phyloP scores from a whole-genome alignment of 129 eudicot genomes.

The Saussurea involucrata region DNA sequence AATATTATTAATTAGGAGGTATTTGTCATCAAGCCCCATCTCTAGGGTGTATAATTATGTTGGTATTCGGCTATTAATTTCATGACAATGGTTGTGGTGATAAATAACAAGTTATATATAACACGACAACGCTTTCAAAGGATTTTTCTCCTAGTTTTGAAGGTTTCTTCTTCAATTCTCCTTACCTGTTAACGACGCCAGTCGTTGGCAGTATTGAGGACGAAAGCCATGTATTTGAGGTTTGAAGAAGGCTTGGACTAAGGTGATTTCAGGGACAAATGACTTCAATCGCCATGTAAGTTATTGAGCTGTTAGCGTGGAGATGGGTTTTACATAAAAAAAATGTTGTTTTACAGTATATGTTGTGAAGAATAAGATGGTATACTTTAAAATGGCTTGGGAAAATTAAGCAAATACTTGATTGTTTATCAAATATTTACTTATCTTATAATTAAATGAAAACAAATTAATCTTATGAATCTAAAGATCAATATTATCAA shows the following conservation, averaged over 20 bases:
- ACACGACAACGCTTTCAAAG: background rate
- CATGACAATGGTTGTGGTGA: too few species aligned
- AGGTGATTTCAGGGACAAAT: background rate
- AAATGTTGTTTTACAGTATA: background rate
- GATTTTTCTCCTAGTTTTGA: background rate
- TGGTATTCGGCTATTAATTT: too few species aligned
- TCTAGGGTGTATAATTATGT: too few species aligned
- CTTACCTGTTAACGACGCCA: background rate
- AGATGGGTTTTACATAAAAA: background rate
- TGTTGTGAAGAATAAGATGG: background rate
- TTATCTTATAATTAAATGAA: too few species aligned
- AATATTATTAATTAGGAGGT: too few species aligned
- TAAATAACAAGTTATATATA: background rate
- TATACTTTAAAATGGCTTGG: too few species aligned
- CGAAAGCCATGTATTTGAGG: background rate
- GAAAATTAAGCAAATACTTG: too few species aligned
- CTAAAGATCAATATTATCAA: too few species aligned
- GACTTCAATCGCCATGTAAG: too few species aligned
- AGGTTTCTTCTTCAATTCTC: background rate
- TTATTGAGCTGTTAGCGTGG: too few species aligned
- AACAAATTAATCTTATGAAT: too few species aligned
- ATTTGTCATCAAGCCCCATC: too few species aligned
- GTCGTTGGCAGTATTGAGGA: background rate
- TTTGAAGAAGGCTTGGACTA: background rate
- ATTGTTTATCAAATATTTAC: background rate